Base-by-base conservation (phyloP, 306 rosid genomes). In the Vigna unguiculata region DNA sequence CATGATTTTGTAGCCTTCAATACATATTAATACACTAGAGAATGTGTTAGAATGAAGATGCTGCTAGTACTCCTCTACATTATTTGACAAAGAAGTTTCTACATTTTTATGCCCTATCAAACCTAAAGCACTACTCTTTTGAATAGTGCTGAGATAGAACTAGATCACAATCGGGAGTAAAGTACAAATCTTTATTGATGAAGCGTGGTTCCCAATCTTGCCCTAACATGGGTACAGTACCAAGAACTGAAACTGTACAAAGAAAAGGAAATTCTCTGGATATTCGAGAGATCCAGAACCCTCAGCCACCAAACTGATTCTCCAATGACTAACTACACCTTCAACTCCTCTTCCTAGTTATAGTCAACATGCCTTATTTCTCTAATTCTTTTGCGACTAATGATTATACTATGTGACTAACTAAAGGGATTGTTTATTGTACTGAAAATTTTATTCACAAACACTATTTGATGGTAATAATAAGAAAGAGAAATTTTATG, bases 401-500 rank as follows among this genome's bases (percentile, higher is more conserved):
- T 13, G 51, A 46, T 14, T 46, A 14, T 13, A 13, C 17, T 46
- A 9, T 4, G 51, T 46, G 15, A 46, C n/a, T 4, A 46, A 46
- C 17, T 14, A 46, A 28, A 46, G 17, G 51, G 9, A 6, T 47
- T 47, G 15, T 16, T 17, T 14, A 47, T 47, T 16, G 19, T 47
- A 53, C 47, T 11, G 49, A 74, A 47, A 71, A 71, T 45, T 73
- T 74, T 21, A 60, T 13, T 73, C 40, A 80, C 45, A 62, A 36
- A 65, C 69, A 64, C n/a, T 13, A 67, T 14, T 77, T 22, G 8
- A 67, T 36, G 60, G 49, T 48, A 71, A 63, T n/a, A 76, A 32
- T 34, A 69, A 59, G 1, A 2, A 64, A 59, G 22, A 71, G 34
- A 68, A 41, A 69, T 77, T 25, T 32, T 17, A 46, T 32, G 78